Base-by-base conservation (phyloP, 345 rosid species). In the Cardiospermum halicacabum region DNA sequence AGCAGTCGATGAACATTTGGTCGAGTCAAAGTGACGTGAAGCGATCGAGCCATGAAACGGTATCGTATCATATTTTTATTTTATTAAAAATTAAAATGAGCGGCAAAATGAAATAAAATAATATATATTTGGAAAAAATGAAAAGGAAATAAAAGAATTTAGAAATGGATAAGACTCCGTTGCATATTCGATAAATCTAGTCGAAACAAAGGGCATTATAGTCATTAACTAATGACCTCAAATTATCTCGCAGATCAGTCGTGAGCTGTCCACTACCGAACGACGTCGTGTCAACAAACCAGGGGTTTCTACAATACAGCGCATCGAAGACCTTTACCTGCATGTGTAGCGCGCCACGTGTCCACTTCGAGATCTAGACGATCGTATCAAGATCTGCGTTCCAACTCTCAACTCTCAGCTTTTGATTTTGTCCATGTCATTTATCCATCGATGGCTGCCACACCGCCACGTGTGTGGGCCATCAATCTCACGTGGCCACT, bases 371-470 rank as follows among this genome's bases (percentile, higher is more conserved):
- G 79, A 75, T 75, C 70, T 39, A 30, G 28, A 50, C 32, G 64
- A 36, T 71, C 68, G 67, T 25, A 26, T 39, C 15, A 59, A 50
- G 70, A 75, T 71, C 68, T 66, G 57, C 64, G 45, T 28, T 62
- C 28, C n/a, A 24, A 58, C 62, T 22, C 69, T 65, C 25, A 22
- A 22, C 58, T 56, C 74, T 37, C 56, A 62, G 82, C 76, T 75
- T 80, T 80, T 78, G 83, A 83, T 74, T 58, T 81, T 80, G 73
- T 74, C 81, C 78, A 76, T 53, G 64, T 77, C 79, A 75, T 32
- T 22, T 55, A 18, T 7, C 11, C 51, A 34, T 30, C 57, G 9
- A 73, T 4, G 72, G 69, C 45, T 25, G 7, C 4, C 8, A 49
- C 42, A 24, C 21, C 1, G 48, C 71, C 72, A 47, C 64, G 72